These are phyloP conservation scores for Psilocybe azurescens DNA, from an alignment of 768 basidiomycete species.

Conservation along the genomic window DNA sequence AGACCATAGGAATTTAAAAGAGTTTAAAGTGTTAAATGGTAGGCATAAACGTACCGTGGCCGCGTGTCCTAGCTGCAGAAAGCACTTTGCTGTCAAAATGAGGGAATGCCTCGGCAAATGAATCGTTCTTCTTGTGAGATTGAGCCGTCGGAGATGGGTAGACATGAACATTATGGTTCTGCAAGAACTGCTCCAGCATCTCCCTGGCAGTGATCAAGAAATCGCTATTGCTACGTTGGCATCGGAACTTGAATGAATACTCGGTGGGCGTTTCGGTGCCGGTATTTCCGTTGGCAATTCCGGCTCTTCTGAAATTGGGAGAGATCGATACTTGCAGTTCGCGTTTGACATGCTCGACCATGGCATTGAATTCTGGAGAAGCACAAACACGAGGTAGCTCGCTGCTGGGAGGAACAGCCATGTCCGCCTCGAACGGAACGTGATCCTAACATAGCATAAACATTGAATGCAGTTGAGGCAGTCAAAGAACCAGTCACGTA, in stretches of 20 bases:
- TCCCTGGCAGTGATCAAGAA: constrained; percentile 90
- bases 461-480: background rate
- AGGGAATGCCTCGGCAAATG: constrained; percentile 94
- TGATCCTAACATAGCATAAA: constrained; percentile 67
- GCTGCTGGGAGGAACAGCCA: constrained; percentile 83
- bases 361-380: constrained; percentile 83
- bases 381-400: constrained; percentile 79
- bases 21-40: constrained; percentile 8
- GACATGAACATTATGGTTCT: constrained; percentile 81
- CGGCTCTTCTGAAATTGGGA: constrained; percentile 71
- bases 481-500: constrained; percentile 40
- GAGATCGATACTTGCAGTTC: constrained; percentile 92
- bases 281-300: constrained; percentile 49
- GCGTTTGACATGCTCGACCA: constrained; percentile 90
- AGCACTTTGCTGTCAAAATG: constrained; percentile 96
- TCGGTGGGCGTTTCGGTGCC: constrained; percentile 67
- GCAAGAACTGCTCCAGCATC: constrained; percentile 90
- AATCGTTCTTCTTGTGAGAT: constrained; percentile 86
- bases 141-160: constrained; percentile 83
- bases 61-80: constrained; percentile 75
- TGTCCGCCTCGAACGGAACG: constrained; percentile 95
- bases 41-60: constrained; percentile 47
- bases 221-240: constrained; percentile 94
- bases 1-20: constrained; percentile 13
- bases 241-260: constrained; percentile 93